A percentile compares a stretch with the other conserved stretches of the same genome.
These are phyloP conservation scores for Halophytophthora batemanensis DNA, from an alignment of 352 stramenopile species.

Conservation along the genomic window DNA sequence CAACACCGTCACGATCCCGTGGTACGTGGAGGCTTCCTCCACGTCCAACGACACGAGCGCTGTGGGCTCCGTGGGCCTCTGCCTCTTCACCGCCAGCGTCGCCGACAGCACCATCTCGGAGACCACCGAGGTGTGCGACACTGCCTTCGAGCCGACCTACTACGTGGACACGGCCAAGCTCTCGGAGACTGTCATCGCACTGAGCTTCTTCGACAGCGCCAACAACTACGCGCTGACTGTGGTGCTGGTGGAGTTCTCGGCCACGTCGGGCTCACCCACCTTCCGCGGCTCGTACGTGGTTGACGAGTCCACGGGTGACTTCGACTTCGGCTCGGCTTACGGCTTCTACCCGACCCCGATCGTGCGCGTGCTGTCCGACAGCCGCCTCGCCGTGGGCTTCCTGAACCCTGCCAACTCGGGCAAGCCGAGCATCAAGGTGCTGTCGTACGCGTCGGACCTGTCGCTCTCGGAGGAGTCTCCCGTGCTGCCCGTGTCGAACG, in stretches of 20 bases:
- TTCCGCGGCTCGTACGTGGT: slow-evolving; percentile 77
- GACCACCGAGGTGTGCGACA: slow-evolving; percentile 44
- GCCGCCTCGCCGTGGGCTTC: slow-evolving; percentile 64
- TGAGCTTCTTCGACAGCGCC: slow-evolving; percentile 66
- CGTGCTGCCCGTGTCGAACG: slow-evolving; percentile 65
- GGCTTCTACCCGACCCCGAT: slow-evolving; percentile 71
- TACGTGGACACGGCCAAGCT: slow-evolving; percentile 69
- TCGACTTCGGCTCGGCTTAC: slow-evolving; percentile 63
- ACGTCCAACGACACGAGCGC: slow-evolving; percentile 49
- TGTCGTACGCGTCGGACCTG: slow-evolving; percentile 62
- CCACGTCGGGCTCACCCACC: slow-evolving; percentile 43
- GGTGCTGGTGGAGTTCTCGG: slow-evolving; percentile 62
- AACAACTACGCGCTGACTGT: slow-evolving; percentile 80
- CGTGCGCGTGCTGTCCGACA: slow-evolving; percentile 48
- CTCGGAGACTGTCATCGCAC: slow-evolving; percentile 50
- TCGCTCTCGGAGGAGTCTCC: slow-evolving; percentile 50
- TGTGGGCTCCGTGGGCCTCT: slow-evolving; percentile 48
- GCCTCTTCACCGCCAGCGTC: slow-evolving; percentile 47
- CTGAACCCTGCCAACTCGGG: slow-evolving; percentile 70
- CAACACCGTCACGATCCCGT: slow-evolving; percentile 61
- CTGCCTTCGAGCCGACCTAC: slow-evolving; percentile 57
- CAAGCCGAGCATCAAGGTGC: slow-evolving; percentile 72
- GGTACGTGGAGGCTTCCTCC: slow-evolving; percentile 48
- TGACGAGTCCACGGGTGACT: slow-evolving; percentile 47
- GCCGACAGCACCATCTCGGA: slow-evolving; percentile 20